These are phyloP conservation scores for Termitomyces sp. DNA, from an alignment of 768 basidiomycete species.

Conservation along the genomic window DNA sequence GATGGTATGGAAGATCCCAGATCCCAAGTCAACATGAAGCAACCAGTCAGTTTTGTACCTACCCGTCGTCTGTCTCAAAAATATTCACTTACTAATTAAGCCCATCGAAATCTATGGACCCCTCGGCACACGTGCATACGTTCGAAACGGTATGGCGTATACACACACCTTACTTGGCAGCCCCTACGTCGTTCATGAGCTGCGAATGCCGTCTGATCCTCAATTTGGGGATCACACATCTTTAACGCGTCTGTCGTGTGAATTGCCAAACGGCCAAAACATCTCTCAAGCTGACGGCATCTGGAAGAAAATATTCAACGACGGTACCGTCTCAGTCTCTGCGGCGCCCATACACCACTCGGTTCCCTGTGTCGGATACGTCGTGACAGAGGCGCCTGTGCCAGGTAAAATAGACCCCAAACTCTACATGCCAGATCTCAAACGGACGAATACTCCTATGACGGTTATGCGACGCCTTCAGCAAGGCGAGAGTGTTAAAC, in stretches of 20 bases:
- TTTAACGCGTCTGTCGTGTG: conserved; percentile 43
- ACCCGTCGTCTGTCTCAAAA: neutral
- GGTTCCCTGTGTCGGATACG: conserved; percentile 77
- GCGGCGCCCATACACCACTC: conserved; percentile 79
- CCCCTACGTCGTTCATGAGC: conserved; percentile 80
- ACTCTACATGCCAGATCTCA: conserved; percentile 61
- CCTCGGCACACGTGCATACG: conserved; percentile 73
- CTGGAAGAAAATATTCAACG: conserved; percentile 64
- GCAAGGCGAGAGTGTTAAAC: conserved; percentile 52
- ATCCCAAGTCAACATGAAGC: conserved; percentile 25
- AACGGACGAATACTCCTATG: conserved; percentile 65
- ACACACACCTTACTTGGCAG: conserved; percentile 63
- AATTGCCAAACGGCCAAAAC: conserved; percentile 57
- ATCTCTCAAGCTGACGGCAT: conserved; percentile 51
- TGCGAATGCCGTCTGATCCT: conserved; percentile 60
- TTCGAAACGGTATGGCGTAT: conserved; percentile 61
- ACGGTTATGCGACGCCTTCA: conserved; percentile 62
- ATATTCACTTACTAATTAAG: conserved; percentile 26
- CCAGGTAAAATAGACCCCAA: conserved; percentile 73
- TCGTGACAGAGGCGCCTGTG: conserved; percentile 62
- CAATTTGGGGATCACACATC: conserved; percentile 40
- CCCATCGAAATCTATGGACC: conserved; percentile 84
- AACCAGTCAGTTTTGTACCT: conserved; percentile 25
- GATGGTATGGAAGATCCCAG: conserved; percentile 61
- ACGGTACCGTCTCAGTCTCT: conserved; percentile 53